phyloP scores from a whole-genome alignment of 192 early-diverging fungal genomes.

The Coemansia sp. region DNA sequence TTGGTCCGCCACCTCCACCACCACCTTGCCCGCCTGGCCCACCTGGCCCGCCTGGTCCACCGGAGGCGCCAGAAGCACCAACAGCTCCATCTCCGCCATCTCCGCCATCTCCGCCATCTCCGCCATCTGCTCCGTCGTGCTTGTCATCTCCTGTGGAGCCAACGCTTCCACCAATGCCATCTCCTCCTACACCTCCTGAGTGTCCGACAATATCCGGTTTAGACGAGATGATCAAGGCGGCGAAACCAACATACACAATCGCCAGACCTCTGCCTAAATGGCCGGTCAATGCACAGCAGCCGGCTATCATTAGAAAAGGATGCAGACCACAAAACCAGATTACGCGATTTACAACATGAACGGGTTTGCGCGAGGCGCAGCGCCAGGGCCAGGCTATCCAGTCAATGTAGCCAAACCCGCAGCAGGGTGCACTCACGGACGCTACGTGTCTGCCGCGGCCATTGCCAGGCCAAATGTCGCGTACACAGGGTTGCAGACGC shows the following conservation, averaged over 20 bases:
- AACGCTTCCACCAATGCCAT: conserved; percentile 4
- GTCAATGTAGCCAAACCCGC: background rate
- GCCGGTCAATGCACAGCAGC: background rate
- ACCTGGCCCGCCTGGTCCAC: background rate
- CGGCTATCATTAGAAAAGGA: background rate
- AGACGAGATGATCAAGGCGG: background rate
- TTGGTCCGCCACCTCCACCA: conserved; percentile 17
- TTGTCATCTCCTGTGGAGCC: background rate
- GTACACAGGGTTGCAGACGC: background rate
- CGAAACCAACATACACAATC: background rate
- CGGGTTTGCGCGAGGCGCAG: background rate
- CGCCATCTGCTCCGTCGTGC: background rate
- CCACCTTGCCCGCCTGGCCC: conserved; percentile 8
- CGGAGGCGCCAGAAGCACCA: conserved; percentile 6
- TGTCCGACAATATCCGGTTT: conserved; percentile 2
- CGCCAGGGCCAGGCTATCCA: background rate
- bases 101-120: background rate
- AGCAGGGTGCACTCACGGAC: conserved; percentile 1
- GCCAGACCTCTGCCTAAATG: background rate
- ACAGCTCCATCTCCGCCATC: background rate
- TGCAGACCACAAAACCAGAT: conserved; percentile 6
- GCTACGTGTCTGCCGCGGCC: background rate
- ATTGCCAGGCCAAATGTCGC: background rate
- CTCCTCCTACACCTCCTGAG: background rate
- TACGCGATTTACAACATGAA: conserved; percentile 32